Evolutionary conservation across 305 asterid species (phyloP).

Genomic region (Euphrasia arctica): DNA sequence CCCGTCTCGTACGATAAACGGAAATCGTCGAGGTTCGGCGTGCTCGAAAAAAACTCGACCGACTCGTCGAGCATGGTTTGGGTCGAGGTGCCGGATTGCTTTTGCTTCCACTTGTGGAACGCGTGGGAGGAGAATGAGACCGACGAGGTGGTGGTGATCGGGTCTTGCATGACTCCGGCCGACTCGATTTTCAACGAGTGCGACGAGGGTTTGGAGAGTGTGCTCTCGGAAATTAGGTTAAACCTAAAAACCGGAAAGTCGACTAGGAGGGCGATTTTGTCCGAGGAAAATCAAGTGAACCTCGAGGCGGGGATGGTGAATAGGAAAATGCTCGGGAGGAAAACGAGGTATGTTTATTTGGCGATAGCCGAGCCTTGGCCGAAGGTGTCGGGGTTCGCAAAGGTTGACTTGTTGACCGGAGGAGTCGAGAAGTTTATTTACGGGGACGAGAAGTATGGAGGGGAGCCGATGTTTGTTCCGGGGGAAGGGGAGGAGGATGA

Average conservation of each 20-base stretch:
- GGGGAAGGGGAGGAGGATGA: constrained; percentile 48
- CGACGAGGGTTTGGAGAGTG: constrained; percentile 69
- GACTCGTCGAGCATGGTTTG: constrained; percentile 46
- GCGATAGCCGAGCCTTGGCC: constrained; percentile 99
- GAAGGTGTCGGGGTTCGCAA: constrained; percentile 85
- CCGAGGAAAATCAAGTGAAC: constrained; percentile 59
- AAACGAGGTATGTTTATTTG: constrained; percentile 59
- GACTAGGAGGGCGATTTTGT: constrained; percentile 48
- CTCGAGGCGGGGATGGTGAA: constrained; percentile 95
- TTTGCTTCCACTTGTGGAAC: constrained; percentile 94
- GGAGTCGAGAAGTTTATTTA: constrained; percentile 62
- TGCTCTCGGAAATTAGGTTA: constrained; percentile 77
- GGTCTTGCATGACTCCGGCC: constrained; percentile 96
- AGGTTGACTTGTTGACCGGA: constrained; percentile 75
- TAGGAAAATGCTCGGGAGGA: constrained; percentile 71
- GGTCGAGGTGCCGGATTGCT: constrained; percentile 84
- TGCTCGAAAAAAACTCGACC: constrained; percentile 50
- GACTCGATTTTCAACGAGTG: constrained; percentile 92
- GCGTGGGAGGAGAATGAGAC: constrained; percentile 93
- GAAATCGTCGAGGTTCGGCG: constrained; percentile 70
- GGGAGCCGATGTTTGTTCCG: constrained; percentile 84
- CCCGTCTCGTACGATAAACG: constrained; percentile 74
- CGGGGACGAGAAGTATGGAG: constrained; percentile 76
- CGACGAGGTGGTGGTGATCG: constrained; percentile 79
- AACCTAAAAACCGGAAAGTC: constrained; percentile 73